Conservation (phyloP, 2,329 filamentous ascomycete genomes). For the Fusarium tuaranense region DNA sequence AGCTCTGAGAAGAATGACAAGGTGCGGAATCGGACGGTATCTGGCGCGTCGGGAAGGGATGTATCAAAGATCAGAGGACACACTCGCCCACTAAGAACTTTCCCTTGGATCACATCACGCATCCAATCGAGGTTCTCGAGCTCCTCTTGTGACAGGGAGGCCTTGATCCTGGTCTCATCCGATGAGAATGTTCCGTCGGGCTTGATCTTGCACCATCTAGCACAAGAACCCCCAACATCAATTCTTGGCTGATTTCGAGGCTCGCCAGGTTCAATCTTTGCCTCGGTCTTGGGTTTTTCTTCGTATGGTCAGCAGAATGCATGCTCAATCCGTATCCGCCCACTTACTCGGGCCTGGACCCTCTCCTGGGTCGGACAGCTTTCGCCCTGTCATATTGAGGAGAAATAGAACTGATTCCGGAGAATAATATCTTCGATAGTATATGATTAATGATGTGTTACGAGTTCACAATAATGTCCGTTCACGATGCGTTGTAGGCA, state of each 20-base stretch:
- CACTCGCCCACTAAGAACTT: background rate
- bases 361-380: background rate
- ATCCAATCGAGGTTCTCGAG: background rate
- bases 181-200: background rate
- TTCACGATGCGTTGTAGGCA: background rate
- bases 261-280: background rate
- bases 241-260: background rate
- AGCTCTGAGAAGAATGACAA: background rate
- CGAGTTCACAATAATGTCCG: background rate
- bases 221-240: background rate
- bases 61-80: background rate
- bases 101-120: background rate
- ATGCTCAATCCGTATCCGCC: background rate
- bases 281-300: background rate
- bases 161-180: background rate
- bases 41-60: background rate
- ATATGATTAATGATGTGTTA: background rate
- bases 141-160: background rate
- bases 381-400: background rate
- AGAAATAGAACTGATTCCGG: fast-evolving
- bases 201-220: background rate
- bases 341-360: background rate
- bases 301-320: background rate
- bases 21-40: background rate
- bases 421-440: background rate